phyloP scores from a whole-genome alignment of 345 rosid genomes.

The Populus deltoides region DNA sequence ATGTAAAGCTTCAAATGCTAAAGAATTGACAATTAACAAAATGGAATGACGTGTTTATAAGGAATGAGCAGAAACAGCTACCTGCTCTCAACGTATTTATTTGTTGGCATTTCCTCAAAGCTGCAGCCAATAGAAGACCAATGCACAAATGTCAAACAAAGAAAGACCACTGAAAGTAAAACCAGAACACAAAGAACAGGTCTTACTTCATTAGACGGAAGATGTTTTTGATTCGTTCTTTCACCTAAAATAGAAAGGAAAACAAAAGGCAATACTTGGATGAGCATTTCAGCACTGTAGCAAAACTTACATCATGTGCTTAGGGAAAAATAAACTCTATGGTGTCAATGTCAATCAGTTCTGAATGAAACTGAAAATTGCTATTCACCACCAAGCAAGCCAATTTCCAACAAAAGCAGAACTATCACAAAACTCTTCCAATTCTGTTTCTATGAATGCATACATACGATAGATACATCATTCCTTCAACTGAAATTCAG shows the following conservation, averaged over 20 bases:
- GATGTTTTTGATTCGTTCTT: conserved; percentile 72
- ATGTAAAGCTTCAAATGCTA: not conserved
- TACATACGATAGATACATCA: not conserved
- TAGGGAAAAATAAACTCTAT: not conserved
- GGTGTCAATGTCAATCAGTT: not conserved
- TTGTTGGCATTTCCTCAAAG: conserved; percentile 96
- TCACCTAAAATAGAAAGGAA: conserved; percentile 48
- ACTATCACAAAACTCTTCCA: not conserved
- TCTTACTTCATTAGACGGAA: conserved; percentile 81
- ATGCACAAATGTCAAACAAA: conserved; percentile 12
- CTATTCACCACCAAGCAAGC: not conserved
- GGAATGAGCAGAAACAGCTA: conserved; percentile 19
- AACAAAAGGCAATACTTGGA: not conserved
- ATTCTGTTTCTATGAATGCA: not conserved
- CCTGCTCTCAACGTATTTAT: conserved; percentile 96
- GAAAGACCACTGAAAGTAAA: not conserved
- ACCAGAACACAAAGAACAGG: not conserved
- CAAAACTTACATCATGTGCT: not conserved
- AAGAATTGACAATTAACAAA: conserved; percentile 12
- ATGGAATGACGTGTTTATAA: not conserved
- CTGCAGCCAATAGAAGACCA: conserved; percentile 40
- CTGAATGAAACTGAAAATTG: not conserved
- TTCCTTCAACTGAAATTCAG: not conserved
- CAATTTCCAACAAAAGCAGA: not conserved
- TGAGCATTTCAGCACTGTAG: not conserved